These are phyloP conservation scores for Didymella sp. DNA, from an alignment of 2,329 filamentous ascomycete genomes.

Conservation along the genomic window DNA sequence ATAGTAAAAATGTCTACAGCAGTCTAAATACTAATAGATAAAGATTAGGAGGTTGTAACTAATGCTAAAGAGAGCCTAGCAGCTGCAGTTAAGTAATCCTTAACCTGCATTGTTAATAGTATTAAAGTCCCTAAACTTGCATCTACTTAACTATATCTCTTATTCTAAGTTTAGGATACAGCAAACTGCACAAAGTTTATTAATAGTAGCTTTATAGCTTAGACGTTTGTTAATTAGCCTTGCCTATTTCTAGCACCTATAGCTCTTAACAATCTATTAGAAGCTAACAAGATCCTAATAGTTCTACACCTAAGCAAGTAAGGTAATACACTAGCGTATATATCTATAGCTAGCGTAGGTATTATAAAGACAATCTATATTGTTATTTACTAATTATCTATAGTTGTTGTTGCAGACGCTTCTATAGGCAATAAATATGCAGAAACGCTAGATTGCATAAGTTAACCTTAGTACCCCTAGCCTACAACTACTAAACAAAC, in stretches of 20 bases:
- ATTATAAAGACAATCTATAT: too few species aligned
- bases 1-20: background rate
- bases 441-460: background rate
- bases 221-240: background rate
- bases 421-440: constrained; percentile 9
- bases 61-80: background rate
- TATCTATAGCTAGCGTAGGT: constrained; percentile 15
- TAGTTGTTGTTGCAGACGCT: constrained; percentile 13
- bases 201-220: constrained; percentile 14
- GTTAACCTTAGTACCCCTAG: background rate
- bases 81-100: too few species aligned
- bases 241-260: constrained; percentile 10
- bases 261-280: background rate
- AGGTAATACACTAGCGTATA: constrained; percentile 11
- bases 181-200: constrained; percentile 6
- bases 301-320: constrained; percentile 6
- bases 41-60: background rate
- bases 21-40: background rate
- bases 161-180: constrained; percentile 18
- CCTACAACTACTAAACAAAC: background rate
- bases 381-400: background rate
- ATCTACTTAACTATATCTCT: background rate
- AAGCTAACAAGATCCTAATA: background rate
- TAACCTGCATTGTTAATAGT: background rate
- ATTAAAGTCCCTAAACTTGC: too few species aligned